A percentile compares a stretch with the other conserved stretches of the same genome.
These are phyloP conservation scores for Colletotrichum chlorophyti DNA, from an alignment of 2,329 filamentous ascomycete genomes.

Conservation along the genomic window DNA sequence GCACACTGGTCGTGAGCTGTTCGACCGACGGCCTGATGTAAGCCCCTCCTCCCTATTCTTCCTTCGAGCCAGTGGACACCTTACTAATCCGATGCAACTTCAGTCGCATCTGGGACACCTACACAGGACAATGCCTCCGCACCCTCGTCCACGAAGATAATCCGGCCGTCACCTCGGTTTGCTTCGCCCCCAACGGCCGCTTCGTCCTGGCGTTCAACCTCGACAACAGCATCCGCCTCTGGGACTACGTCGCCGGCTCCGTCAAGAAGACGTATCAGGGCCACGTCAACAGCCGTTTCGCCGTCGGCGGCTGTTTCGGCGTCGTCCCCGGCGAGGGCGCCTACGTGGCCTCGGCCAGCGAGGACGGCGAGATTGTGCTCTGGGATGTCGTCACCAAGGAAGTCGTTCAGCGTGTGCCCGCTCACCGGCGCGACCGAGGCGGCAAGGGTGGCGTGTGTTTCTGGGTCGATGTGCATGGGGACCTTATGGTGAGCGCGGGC, in stretches of 20 bases:
- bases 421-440: slow-evolving; percentile 42
- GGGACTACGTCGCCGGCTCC: slow-evolving; percentile 91
- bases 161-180: slow-evolving; percentile 84
- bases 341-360: slow-evolving; percentile 84
- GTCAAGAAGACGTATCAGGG: slow-evolving; percentile 98
- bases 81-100: slow-evolving; percentile 11
- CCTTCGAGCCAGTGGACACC: background rate
- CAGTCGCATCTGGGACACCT: slow-evolving; percentile 92
- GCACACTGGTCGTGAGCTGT: slow-evolving; percentile 90
- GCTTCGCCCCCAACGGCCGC: slow-evolving; percentile 92
- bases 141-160: slow-evolving; percentile 98
- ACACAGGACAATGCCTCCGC: slow-evolving; percentile 91
- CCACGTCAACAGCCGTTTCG: slow-evolving; percentile 83
- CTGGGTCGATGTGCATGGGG: slow-evolving; percentile 67
- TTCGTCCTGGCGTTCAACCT: slow-evolving; percentile 92
- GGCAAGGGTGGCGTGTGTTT: slow-evolving; percentile 61
- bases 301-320: slow-evolving; percentile 85
- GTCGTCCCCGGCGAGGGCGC: slow-evolving; percentile 45
- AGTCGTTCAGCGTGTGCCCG: slow-evolving; percentile 71
- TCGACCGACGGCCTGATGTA: slow-evolving; percentile 89
- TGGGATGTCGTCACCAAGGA: slow-evolving; percentile 93
- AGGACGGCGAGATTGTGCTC: slow-evolving; percentile 83
- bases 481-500: slow-evolving; percentile 63
- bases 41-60: slow-evolving; percentile 35
- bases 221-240: slow-evolving; percentile 87